Evolutionary conservation across 2,329 filamentous ascomycete species (phyloP), one percentile per base, ranked within the genome.

Genomic region (Ophiosphaerella herpotricha): DNA sequence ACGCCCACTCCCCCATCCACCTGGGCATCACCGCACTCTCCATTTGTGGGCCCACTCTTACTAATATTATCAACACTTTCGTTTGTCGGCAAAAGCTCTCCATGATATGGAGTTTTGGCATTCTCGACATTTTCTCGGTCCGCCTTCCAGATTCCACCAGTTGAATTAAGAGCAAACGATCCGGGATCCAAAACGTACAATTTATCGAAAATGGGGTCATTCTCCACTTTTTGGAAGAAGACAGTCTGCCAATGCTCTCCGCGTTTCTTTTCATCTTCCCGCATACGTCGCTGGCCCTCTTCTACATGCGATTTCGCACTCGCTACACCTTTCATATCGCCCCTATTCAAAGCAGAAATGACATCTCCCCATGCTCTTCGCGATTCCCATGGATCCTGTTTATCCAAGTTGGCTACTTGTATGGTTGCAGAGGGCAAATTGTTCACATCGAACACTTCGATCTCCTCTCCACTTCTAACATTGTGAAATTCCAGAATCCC

Each of bases 331-430:
- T 70, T 74, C 76, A 78, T 78, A 46, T 78, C 67, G 2, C 76
- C 73, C 5, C 49, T 52, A n/a, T 64, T 57, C 36, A 78, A 62
- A 1, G 71, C 68, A 13, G 68, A 55, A 38, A 76, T 74, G 5
- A 77, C 74, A 5, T 66, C 70, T 8, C 60, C 49, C 77, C 77
- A 79, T 5, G 76, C 76, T 52, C 66, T 74, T 13, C 75, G 60
- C 18, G 73, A 74, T 54, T 79, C 77, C 75, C 75, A 79, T 0
- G 75, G 70, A 59, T 78, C 76, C 47, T 78, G 75, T 26, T 74
- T 55, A 1, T 69, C 60, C 4, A 73, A 38, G 12, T 71, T 64
- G 9, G 61, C 52, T 14, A 64, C 62, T n/a, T 50, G 52, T 34
- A 67, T 61, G 14, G 50, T 61, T 29, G 52, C 32, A n/a, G 58